Evolutionary conservation across 192 early-diverging fungal species (phyloP).

Genomic region (Coemansia sp.): DNA sequence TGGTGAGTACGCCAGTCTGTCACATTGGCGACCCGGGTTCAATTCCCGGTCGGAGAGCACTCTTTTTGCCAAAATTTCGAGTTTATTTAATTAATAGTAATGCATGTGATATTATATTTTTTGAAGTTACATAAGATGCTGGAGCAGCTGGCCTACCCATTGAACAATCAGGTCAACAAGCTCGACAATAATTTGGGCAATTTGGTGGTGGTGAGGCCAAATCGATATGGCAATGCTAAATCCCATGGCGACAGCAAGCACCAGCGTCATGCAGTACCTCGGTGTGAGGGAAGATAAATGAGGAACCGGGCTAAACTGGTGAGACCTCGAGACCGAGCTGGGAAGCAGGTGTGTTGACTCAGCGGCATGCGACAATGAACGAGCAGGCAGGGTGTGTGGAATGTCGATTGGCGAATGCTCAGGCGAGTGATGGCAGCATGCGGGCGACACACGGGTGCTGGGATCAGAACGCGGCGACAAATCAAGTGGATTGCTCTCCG

Average conservation of each 20-base stretch:
- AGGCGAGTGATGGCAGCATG: background rate
- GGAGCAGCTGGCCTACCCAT: slow-evolving; percentile 35
- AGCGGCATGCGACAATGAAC: background rate
- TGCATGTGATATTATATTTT: background rate
- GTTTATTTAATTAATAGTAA: background rate
- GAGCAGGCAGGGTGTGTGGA: slow-evolving; percentile 3
- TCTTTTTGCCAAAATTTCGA: slow-evolving; percentile 15
- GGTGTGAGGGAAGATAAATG: background rate
- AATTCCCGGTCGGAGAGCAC: slow-evolving; percentile 28
- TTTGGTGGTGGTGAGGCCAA: slow-evolving; percentile 36
- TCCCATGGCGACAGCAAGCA: slow-evolving; percentile 16
- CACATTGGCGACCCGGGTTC: slow-evolving; percentile 40
- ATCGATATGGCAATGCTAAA: slow-evolving; percentile 19
- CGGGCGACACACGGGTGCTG: background rate
- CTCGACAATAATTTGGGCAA: slow-evolving; percentile 25
- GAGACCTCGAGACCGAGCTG: background rate
- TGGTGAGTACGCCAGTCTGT: slow-evolving; percentile 37
- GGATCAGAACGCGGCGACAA: slow-evolving; percentile 1
- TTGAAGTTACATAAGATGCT: background rate
- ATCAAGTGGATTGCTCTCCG: background rate
- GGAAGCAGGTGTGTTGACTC: slow-evolving; percentile 22
- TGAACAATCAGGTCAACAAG: slow-evolving; percentile 35
- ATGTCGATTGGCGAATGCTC: slow-evolving; percentile 14
- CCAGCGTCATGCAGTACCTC: background rate
- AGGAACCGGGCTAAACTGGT: background rate